Conservation (phyloP, 176 grass and related monocot species). For the Oryza coarctata region DNA sequence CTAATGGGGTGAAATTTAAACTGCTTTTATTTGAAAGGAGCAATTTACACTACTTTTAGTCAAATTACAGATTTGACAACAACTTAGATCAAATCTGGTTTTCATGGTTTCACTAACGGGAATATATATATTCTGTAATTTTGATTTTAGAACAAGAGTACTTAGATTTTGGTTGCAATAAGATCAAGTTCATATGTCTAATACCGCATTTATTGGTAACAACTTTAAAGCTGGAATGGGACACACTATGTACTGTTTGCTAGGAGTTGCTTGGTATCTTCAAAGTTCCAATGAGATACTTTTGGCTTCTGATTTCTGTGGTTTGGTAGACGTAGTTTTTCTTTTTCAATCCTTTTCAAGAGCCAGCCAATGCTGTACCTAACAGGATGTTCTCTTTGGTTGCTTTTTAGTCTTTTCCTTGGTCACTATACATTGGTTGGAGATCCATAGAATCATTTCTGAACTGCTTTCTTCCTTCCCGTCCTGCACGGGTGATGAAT, state of each 20-base stretch:
- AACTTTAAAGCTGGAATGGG: constrained; percentile 27
- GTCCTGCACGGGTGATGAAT: background rate
- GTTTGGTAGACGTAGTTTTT: constrained; percentile 38
- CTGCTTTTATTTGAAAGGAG: background rate
- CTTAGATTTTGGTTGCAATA: background rate
- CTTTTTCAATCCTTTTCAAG: constrained; percentile 31
- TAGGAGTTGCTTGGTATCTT: constrained; percentile 35
- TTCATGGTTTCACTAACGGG: background rate
- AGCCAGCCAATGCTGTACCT: constrained; percentile 33
- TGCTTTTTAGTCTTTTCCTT: constrained; percentile 44
- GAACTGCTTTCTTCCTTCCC: constrained; percentile 1
- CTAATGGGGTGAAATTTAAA: background rate
- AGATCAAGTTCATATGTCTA: constrained; percentile 26
- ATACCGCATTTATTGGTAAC: constrained; percentile 27
- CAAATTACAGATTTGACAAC: background rate
- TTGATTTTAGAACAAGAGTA: background rate
- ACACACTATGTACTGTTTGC: constrained; percentile 32
- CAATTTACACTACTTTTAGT: background rate
- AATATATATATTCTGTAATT: constrained; percentile 1
- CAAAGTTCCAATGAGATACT: constrained; percentile 27
- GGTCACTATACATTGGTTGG: constrained; percentile 34
- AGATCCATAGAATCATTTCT: constrained; percentile 39
- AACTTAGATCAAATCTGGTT: background rate
- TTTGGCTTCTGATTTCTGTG: constrained; percentile 37
- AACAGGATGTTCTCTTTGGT: constrained; percentile 38